Evolutionary conservation across 352 stramenopile genomes (phyloP).

Genomic region (Phytophthora boehmeriae): DNA sequence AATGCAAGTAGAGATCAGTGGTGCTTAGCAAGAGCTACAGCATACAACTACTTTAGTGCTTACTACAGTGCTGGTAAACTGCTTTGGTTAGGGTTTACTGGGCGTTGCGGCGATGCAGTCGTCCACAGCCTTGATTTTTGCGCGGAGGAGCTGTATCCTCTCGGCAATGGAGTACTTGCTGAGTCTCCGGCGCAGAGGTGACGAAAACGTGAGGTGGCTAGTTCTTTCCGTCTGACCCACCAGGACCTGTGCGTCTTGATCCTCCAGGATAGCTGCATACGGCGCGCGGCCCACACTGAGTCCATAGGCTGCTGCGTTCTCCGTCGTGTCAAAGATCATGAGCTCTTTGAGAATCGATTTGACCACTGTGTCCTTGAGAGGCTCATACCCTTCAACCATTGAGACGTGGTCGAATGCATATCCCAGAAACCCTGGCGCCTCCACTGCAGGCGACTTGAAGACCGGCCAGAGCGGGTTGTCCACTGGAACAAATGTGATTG

Average conservation of each 20-base stretch:
- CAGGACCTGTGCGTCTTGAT: conserved; percentile 19
- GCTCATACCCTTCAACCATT: conserved; percentile 62
- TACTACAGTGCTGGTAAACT: too few species aligned
- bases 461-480: conserved; percentile 74
- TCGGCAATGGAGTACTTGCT: conserved; percentile 49
- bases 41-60: too few species aligned
- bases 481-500: conserved; percentile 72
- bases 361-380: conserved; percentile 64
- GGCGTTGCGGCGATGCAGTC: conserved; percentile 35
- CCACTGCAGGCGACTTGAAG: conserved; percentile 47
- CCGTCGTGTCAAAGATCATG: conserved; percentile 70
- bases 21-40: too few species aligned
- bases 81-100: too few species aligned
- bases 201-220: conserved; percentile 62
- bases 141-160: conserved; percentile 38
- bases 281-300: conserved; percentile 37
- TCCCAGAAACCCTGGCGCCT: conserved; percentile 61
- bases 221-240: conserved; percentile 18
- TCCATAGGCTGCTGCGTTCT: conserved; percentile 54
- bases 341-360: conserved; percentile 81
- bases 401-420: conserved; percentile 75
- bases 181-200: conserved; percentile 49
- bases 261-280: conserved; percentile 52
- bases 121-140: conserved; percentile 51
- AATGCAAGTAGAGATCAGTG: too few species aligned